Base-by-base conservation (phyloP, 2,329 filamentous ascomycete genomes). In the Neonectria magnoliae region DNA sequence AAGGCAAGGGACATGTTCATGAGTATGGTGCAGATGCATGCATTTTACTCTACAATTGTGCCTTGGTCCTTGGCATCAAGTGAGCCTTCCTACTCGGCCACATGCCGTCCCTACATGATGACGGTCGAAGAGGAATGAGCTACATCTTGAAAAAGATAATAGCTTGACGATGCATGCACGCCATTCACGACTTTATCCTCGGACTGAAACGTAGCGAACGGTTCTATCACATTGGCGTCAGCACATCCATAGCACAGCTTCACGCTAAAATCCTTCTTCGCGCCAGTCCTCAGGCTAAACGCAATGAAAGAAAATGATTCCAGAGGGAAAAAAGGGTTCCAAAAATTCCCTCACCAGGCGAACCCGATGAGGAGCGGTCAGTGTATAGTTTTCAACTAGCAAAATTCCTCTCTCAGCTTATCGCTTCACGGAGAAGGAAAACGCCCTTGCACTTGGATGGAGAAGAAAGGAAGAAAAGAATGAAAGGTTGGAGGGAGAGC, bases 361-460 rank as follows among this genome's bases (percentile, higher is more conserved):
- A 86, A 85, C 87, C 85, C 88, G 87, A 85, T 83, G 80, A 85
- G 83, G 82, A 92, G 90, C 83, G 82, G 90, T 91, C 89, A 88
- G 82, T 84, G 76, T 86, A 87, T 91, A 92, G 90, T 92, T 92
- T 92, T 92, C 90, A 92, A 92, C 90, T 91, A 92, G 90, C 90
- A 92, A 92, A 91, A 90, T 90, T 91, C 90, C 88, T 92, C 90
- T 92, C 89, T 91, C 89, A 80, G 79, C 79, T 80, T 86, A 89
- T 88, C 86, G 88, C 88, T 88, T 91, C 79, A 81, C 78, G 78
- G 79, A 81, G 79, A 81, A 81, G 79, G 79, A 81, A 81, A 89
- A 90, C 86, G 89, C 90, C 90, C 89, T 81, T 88, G 88, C 88
- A 90, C 87, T 84, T 74, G 82, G 84, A 87, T 86, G 80, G 77